Conservation (phyloP, 2,329 filamentous ascomycete species). For the Tolypocladium inflatum region DNA sequence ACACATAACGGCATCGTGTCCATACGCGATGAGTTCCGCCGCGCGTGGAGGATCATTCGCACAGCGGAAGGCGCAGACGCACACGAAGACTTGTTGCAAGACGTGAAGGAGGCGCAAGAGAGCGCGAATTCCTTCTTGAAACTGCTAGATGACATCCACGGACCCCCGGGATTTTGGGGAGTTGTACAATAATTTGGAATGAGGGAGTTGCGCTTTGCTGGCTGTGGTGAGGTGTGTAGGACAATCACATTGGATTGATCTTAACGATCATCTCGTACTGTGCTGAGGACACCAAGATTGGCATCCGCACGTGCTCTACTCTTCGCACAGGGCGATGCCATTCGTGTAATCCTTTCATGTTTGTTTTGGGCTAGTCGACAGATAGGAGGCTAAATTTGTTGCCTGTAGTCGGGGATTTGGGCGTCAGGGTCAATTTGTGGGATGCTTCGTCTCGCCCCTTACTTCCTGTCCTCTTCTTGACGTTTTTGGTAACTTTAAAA, state of each 20-base stretch:
- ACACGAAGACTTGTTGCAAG: conserved; percentile 42
- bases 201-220: neutral
- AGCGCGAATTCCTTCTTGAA: conserved; percentile 13
- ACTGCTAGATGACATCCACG: conserved; percentile 25
- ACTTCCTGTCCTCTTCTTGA: neutral
- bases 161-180: conserved; percentile 6
- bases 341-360: neutral
- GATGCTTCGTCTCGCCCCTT: neutral
- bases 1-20: conserved; percentile 73
- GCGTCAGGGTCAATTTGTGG: neutral
- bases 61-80: conserved; percentile 31
- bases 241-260: neutral
- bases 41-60: conserved; percentile 65
- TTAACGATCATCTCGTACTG: too few relatives aligned
- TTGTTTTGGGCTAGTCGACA: conserved; percentile 1
- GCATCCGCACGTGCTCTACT: neutral
- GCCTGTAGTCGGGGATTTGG: neutral
- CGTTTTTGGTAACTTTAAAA: neutral
- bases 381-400: conserved; percentile 9
- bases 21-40: conserved; percentile 76
- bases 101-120: conserved; percentile 29
- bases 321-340: too few relatives aligned
- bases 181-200: neutral
- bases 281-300: neutral
- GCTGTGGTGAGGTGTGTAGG: neutral